Evolutionary conservation across 2,329 filamentous ascomycete species (phyloP).

Genomic region (Tolypocladium nubicola): DNA sequence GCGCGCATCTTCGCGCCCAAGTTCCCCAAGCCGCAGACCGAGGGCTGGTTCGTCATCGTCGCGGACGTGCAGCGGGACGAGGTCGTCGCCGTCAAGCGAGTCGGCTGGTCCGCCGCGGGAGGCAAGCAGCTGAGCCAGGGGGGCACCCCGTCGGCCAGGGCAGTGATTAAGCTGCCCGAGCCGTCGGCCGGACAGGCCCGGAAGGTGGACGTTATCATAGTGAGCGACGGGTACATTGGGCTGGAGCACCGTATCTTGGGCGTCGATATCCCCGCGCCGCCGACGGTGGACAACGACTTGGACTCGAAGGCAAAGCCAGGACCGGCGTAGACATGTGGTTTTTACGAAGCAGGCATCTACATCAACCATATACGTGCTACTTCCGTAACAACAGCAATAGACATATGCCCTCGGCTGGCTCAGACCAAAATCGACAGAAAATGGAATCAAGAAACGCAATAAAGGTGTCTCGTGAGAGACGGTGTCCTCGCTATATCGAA

Average conservation of each 20-base stretch:
- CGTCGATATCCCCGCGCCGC: conserved; percentile 40
- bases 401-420: not conserved
- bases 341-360: not conserved
- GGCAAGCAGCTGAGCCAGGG: conserved; percentile 26
- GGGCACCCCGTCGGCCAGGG: conserved; percentile 39
- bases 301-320: conserved; percentile 19
- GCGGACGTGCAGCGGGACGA: conserved; percentile 60
- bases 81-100: conserved; percentile 74
- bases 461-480: not conserved
- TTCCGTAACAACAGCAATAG: not conserved
- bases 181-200: conserved; percentile 33
- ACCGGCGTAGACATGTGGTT: not conserved
- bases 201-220: conserved; percentile 61
- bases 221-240: conserved; percentile 82
- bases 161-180: conserved; percentile 51
- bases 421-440: not conserved
- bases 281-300: conserved; percentile 36
- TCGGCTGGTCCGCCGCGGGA: conserved; percentile 51
- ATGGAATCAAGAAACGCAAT: not conserved
- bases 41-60: conserved; percentile 83
- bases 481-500: not conserved
- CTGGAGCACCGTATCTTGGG: conserved; percentile 46
- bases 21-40: conserved; percentile 89
- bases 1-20: conserved; percentile 74
- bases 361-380: not conserved